A percentile compares a stretch with the other conserved stretches of the same genome.
Conservation (phyloP, 2,329 filamentous ascomycete genomes). For the Calonectria pauciramosa region DNA sequence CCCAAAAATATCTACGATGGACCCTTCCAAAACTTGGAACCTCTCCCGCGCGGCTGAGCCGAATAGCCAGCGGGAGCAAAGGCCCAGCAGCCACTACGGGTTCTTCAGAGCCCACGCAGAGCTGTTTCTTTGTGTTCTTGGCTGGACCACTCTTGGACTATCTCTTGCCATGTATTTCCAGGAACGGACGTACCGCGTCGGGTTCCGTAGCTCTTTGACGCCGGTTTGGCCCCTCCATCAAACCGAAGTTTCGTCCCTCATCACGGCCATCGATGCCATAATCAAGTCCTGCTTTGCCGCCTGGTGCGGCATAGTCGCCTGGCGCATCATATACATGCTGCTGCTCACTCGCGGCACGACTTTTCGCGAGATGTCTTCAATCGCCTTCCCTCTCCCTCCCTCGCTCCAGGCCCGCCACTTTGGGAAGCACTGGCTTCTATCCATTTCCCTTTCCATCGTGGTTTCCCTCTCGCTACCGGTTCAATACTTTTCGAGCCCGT, state of each 20-base stretch:
- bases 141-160: background rate
- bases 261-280: background rate
- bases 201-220: background rate
- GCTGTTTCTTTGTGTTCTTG: background rate
- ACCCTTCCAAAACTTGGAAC: background rate
- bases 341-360: background rate
- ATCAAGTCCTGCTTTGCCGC: background rate
- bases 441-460: background rate
- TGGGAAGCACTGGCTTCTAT: background rate
- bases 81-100: background rate
- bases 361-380: background rate
- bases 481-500: background rate
- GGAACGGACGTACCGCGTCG: background rate
- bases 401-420: background rate
- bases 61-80: background rate
- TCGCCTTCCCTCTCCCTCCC: background rate
- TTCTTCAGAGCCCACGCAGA: background rate
- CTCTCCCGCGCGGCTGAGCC: background rate
- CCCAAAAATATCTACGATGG: background rate
- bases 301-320: background rate
- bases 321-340: background rate
- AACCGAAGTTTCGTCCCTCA: background rate
- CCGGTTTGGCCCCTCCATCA: background rate
- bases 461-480: background rate
- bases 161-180: background rate